Conservation (phyloP, 495 filamentous ascomycete genomes). For the Aspergillus olivimuriae region DNA sequence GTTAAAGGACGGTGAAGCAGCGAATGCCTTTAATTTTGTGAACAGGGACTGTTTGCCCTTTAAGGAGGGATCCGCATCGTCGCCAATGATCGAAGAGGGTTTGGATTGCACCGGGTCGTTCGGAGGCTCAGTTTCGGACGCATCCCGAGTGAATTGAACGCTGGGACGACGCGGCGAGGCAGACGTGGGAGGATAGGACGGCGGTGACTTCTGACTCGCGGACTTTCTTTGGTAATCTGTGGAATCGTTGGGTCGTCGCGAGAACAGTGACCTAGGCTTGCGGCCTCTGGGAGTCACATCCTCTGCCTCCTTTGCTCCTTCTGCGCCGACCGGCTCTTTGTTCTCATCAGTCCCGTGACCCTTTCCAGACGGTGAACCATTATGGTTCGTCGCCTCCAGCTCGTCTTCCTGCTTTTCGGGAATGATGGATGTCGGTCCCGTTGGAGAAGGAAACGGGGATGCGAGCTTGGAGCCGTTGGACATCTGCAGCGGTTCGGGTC, state of each 20-base stretch:
- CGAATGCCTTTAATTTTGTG: slow-evolving; percentile 57
- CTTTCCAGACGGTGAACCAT: slow-evolving; percentile 2
- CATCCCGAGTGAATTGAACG: slow-evolving; percentile 58
- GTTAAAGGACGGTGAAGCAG: slow-evolving; percentile 30
- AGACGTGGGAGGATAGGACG: slow-evolving; percentile 27
- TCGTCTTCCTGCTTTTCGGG: slow-evolving; percentile 7
- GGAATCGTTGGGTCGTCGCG: slow-evolving; percentile 24
- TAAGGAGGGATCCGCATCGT: slow-evolving; percentile 43
- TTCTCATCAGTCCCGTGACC: slow-evolving; percentile 4
- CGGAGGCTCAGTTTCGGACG: slow-evolving; percentile 34
- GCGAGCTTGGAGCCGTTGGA: slow-evolving; percentile 22
- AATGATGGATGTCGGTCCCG: slow-evolving; percentile 20
- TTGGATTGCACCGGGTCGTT: slow-evolving; percentile 41
- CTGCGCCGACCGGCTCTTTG: slow-evolving; percentile 14
- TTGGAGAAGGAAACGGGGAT: slow-evolving; percentile 31
- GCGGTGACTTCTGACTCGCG: slow-evolving; percentile 18
- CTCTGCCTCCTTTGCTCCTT: slow-evolving; percentile 12
- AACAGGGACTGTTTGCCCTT: slow-evolving; percentile 61
- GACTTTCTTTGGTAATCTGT: slow-evolving; percentile 18
- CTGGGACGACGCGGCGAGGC: slow-evolving; percentile 48
- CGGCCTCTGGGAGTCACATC: slow-evolving; percentile 17
- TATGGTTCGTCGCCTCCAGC: slow-evolving; percentile 2
- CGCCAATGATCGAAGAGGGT: slow-evolving; percentile 50
- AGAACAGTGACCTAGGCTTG: slow-evolving; percentile 18
- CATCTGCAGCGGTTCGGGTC: slow-evolving; percentile 18